Evolutionary conservation across 2,329 filamentous ascomycete species (phyloP).

Genomic region (Sarocladiaceae sp.): DNA sequence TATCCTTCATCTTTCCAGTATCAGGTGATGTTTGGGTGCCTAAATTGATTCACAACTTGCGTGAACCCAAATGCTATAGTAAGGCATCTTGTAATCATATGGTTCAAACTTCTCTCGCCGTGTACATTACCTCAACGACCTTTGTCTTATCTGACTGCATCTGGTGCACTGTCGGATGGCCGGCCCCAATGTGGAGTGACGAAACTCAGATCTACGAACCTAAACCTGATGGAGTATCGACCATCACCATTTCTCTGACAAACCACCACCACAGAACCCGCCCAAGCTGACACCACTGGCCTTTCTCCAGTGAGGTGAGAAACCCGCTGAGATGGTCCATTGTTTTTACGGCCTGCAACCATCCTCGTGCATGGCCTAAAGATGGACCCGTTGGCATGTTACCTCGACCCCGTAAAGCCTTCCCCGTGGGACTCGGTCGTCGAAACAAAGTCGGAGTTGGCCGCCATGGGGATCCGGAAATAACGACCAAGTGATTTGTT

Average conservation of each 20-base stretch:
- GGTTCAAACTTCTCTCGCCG: background rate
- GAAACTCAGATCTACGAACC: background rate
- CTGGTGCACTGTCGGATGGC: background rate
- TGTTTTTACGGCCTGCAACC: background rate
- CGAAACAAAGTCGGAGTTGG: background rate
- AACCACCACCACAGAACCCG: background rate
- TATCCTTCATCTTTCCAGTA: too few relatives aligned
- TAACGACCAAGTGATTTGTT: too few relatives aligned
- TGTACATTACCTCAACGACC: background rate
- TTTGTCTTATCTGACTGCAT: too few relatives aligned
- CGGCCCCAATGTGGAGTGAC: background rate
- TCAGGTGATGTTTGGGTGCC: too few relatives aligned
- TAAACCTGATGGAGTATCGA: constrained; percentile 5
- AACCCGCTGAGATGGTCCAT: too few relatives aligned
- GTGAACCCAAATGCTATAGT: too few relatives aligned
- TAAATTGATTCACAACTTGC: too few relatives aligned
- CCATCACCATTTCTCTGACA: background rate
- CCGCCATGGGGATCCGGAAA: background rate
- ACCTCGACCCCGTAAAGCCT: background rate
- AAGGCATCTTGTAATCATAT: too few relatives aligned
- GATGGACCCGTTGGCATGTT: background rate
- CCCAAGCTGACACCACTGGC: background rate
- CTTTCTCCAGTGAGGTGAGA: too few relatives aligned
- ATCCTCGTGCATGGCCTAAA: background rate
- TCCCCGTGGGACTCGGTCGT: background rate